These are phyloP conservation scores for Globisporangium mamillatum DNA, from an alignment of 352 stramenopile genomes.

Conservation along the genomic window DNA sequence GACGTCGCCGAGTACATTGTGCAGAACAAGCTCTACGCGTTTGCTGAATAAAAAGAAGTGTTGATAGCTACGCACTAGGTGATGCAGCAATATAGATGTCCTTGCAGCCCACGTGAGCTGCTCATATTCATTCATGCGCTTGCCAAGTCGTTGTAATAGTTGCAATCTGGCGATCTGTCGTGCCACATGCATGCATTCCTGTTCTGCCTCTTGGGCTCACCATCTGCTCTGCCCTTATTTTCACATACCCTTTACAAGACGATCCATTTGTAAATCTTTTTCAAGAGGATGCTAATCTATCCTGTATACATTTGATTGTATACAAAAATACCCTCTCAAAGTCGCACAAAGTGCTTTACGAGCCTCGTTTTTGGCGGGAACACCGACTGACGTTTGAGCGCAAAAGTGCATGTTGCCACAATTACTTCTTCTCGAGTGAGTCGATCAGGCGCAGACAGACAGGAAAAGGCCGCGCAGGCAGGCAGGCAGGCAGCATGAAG, in stretches of 20 bases:
- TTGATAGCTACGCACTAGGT: not conserved
- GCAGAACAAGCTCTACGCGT: slow-evolving; percentile 70
- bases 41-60: slow-evolving; percentile 24
- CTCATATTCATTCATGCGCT: not conserved
- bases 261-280: not conserved
- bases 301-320: not conserved
- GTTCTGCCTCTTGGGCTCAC: slow-evolving; percentile 6
- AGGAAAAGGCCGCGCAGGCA: not conserved
- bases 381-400: slow-evolving; percentile 3
- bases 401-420: slow-evolving; percentile 1
- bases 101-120: not conserved
- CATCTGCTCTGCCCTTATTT: not conserved
- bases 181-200: not conserved
- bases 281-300: not conserved
- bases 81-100: not conserved
- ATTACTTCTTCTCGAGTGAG: slow-evolving; percentile 1
- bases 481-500: slow-evolving; percentile 32
- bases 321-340: not conserved
- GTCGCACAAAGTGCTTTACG: not conserved
- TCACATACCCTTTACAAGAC: not conserved
- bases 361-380: slow-evolving; percentile 9
- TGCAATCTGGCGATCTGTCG: not conserved
- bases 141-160: not conserved
- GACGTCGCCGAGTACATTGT: slow-evolving; percentile 80
- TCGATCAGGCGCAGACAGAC: slow-evolving; percentile 1